These are phyloP conservation scores for Calamus simplicifolius DNA, from an alignment of 176 grass and related monocot genomes.

Conservation along the genomic window DNA sequence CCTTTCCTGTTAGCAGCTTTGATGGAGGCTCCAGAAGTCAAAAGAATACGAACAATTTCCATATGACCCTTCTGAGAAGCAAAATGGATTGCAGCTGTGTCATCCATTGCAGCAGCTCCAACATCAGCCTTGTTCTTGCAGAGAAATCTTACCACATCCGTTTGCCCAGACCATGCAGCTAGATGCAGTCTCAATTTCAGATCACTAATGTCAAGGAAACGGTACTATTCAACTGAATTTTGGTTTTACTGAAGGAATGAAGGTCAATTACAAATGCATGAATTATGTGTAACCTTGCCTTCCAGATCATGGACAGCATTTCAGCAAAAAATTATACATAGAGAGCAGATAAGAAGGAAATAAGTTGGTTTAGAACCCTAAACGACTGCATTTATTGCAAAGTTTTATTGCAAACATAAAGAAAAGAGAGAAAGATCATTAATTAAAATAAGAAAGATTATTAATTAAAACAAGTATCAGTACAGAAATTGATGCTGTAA, in stretches of 20 bases:
- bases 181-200: constrained; percentile 70
- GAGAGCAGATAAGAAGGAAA: too few species aligned
- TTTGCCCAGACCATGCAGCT: constrained; percentile 91
- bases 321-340: too few species aligned
- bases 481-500: too few species aligned
- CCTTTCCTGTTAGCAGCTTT: constrained; percentile 94
- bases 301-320: too few species aligned
- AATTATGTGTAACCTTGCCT: background rate
- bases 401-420: too few species aligned
- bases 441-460: too few species aligned
- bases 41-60: constrained; percentile 52
- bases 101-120: constrained; percentile 80
- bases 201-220: constrained; percentile 28
- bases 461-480: too few species aligned
- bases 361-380: too few species aligned
- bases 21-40: constrained; percentile 53
- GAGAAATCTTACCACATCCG: constrained; percentile 77
- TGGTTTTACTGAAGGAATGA: background rate
- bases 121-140: constrained; percentile 90
- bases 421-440: too few species aligned
- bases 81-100: constrained; percentile 81
- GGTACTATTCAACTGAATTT: background rate
- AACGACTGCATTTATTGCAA: too few species aligned
- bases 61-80: constrained; percentile 91
- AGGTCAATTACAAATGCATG: background rate